Conservation (phyloP, 208 protist species). For the Trypanosoma avium region DNA sequence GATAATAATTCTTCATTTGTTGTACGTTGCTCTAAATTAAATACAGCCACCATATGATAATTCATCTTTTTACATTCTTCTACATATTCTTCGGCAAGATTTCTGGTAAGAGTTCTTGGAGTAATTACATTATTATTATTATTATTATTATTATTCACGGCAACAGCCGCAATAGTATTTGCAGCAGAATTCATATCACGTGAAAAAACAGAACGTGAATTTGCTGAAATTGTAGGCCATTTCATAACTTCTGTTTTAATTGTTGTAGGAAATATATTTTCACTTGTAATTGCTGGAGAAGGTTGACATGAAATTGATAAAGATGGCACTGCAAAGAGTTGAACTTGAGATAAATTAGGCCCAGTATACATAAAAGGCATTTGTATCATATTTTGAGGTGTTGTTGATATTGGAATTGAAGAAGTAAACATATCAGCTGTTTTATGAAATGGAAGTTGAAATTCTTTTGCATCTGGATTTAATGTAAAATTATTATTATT, state of each 20-base stretch:
- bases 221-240: neutral
- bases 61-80: conserved; percentile 27
- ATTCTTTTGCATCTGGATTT: conserved; percentile 48
- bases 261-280: neutral
- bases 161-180: neutral
- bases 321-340: conserved; percentile 35
- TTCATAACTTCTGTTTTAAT: neutral
- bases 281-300: neutral
- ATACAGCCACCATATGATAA: conserved; percentile 71
- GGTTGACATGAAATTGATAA: conserved; percentile 1
- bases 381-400: neutral
- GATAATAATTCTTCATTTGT: conserved; percentile 48
- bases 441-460: conserved; percentile 23
- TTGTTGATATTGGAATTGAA: neutral
- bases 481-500: conserved; percentile 24
- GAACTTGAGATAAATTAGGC: neutral
- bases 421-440: neutral
- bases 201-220: no score
- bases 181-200: no score
- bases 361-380: neutral
- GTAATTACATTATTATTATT: neutral
- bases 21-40: conserved; percentile 74
- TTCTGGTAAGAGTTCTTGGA: conserved; percentile 31
- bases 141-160: neutral
- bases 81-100: conserved; percentile 41